Evolutionary conservation across 352 stramenopile species (phyloP), one percentile per base, ranked within the genome.

Genomic region (Peronosclerospora sorghi): DNA sequence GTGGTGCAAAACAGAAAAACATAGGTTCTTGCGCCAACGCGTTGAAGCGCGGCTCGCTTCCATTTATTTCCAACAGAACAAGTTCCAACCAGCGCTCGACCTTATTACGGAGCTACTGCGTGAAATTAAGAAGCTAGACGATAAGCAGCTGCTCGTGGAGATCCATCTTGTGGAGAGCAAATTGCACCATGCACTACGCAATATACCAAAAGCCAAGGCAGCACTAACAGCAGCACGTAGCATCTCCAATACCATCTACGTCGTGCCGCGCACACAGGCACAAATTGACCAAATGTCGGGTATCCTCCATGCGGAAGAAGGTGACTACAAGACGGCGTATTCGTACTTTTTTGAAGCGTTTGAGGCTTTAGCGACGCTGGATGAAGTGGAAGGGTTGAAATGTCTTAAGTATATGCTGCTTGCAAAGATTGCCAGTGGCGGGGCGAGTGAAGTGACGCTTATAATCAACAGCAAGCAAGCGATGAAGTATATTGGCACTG

Each of bases 291-390:
- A 96, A 49, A 98, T 98, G 94, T 97, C 84, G 40, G 95, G 95
- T 28, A 94, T 96, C 30, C 78, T 98, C 24, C 93, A 98, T 61
- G 96, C 89, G 8, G 95, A 99, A 56, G 96, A 99, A 67, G 76
- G 87, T 30, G 96, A 99, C 73, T 99, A 98, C 77, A 97, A 98
- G 69, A 99, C 95, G 13, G 91, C 95, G 8, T 98, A 98, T 64
- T 98, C 95, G 35, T 99, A 99, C 81, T 99, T 99, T 68, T 95
- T 98, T 42, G 96, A 99, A 56, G 77, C 87, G 0, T 97, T 97
- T 46, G 93, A 97, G 62, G 94, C 92, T 5, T 96, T 98, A 35
- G 83, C 96, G 40, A 77, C 79, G 30, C 60, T 98, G 10, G 90
- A 98, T 58, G 73, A 95, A 41, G 56, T 62, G 13, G 74, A 89